A percentile compares a stretch with the other conserved stretches of the same genome.
Evolutionary conservation across 2,329 filamentous ascomycete species (phyloP).

Genomic region (Diaporthe capsici): DNA sequence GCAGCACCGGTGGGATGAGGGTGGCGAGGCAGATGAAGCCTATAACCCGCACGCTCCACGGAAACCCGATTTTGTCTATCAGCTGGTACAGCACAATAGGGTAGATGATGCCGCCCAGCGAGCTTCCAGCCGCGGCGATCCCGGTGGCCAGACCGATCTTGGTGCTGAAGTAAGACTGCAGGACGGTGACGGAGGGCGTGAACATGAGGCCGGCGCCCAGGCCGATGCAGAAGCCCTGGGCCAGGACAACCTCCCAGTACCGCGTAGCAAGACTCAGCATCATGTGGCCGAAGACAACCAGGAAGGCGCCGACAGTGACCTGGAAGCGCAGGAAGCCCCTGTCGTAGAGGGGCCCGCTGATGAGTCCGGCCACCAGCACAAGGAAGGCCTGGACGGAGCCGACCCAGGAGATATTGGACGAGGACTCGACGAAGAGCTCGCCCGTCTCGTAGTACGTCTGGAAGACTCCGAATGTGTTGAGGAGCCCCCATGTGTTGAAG

Average conservation of each 20-base stretch:
- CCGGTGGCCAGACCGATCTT: slow-evolving; percentile 51
- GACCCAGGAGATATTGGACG: slow-evolving; percentile 59
- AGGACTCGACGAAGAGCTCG: slow-evolving; percentile 50
- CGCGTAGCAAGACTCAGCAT: slow-evolving; percentile 53
- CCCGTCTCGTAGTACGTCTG: slow-evolving; percentile 67
- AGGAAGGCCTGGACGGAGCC: slow-evolving; percentile 63
- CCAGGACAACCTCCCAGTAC: slow-evolving; percentile 62
- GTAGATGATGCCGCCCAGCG: slow-evolving; percentile 52
- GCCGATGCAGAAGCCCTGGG: slow-evolving; percentile 62
- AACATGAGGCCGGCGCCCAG: slow-evolving; percentile 59
- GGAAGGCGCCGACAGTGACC: slow-evolving; percentile 55
- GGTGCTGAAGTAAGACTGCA: slow-evolving; percentile 52
- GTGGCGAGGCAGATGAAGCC: slow-evolving; percentile 49
- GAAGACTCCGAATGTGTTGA: slow-evolving; percentile 65
- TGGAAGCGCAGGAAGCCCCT: slow-evolving; percentile 59
- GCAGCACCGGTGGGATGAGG: slow-evolving; percentile 44
- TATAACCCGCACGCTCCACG: slow-evolving; percentile 46
- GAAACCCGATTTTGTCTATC: slow-evolving; percentile 45
- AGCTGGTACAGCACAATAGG: slow-evolving; percentile 49
- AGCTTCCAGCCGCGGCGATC: slow-evolving; percentile 51
- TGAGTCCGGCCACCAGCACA: slow-evolving; percentile 57
- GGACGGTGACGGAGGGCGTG: slow-evolving; percentile 52
- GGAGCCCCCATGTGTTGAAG: slow-evolving; percentile 67
- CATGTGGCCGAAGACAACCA: slow-evolving; percentile 63
- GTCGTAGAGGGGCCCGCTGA: slow-evolving; percentile 63